Conservation (phyloP, 768 basidiomycete genomes). For the Dictyophora rubrovolvata region DNA sequence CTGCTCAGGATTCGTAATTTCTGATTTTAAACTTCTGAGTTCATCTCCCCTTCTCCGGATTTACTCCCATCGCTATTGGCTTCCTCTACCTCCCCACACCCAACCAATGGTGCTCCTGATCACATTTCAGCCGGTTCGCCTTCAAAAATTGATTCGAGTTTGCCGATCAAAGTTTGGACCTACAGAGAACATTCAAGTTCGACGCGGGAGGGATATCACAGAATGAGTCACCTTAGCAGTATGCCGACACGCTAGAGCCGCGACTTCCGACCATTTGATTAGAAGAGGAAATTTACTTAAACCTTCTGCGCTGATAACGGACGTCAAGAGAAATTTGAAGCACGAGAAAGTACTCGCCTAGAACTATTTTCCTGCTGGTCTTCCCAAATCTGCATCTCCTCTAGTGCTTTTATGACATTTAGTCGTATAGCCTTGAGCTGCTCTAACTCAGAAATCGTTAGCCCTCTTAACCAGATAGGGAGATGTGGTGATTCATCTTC, state of each 20-base stretch:
- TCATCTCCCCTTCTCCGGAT: too few relatives aligned
- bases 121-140: too few relatives aligned
- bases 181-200: background rate
- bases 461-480: background rate
- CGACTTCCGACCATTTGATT: background rate
- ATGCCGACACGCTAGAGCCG: background rate
- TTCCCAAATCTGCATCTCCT: background rate
- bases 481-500: background rate
- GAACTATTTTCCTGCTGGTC: background rate
- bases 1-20: too few relatives aligned
- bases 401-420: background rate
- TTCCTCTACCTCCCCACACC: too few relatives aligned
- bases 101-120: too few relatives aligned
- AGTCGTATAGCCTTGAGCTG: background rate
- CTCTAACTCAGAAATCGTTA: background rate
- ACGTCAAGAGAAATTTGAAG: background rate
- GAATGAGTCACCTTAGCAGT: background rate
- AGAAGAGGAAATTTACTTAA: conserved; percentile 1
- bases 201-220: background rate
- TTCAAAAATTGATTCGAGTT: background rate
- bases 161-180: background rate
- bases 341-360: background rate
- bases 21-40: too few relatives aligned
- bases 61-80: too few relatives aligned
- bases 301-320: background rate